phyloP scores from a whole-genome alignment of 2,329 filamentous ascomycete species.

The Paraconiothyrium sp. region DNA sequence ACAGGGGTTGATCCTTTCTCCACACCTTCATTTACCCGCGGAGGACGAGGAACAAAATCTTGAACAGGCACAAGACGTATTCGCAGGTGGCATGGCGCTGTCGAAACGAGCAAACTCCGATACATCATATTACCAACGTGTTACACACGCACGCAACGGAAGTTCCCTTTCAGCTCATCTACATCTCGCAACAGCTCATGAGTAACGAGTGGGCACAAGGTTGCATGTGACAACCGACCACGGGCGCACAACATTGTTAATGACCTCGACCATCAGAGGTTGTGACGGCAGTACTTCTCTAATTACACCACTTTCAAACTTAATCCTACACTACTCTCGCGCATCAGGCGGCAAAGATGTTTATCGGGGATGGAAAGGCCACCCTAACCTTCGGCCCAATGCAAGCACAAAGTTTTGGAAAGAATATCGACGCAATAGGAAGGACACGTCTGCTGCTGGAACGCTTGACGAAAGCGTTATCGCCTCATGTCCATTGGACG shows the following conservation, averaged over 20 bases:
- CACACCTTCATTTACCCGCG: constrained; percentile 23
- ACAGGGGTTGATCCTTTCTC: constrained; percentile 16
- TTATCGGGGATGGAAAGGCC: constrained; percentile 1
- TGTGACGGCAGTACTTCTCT: neutral
- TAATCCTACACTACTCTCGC: constrained; percentile 6
- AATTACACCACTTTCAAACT: neutral
- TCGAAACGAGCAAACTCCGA: constrained; percentile 14
- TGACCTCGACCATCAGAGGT: constrained; percentile 22
- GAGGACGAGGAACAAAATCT: constrained; percentile 12
- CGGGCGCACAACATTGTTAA: constrained; percentile 19
- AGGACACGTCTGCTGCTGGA: constrained; percentile 6
- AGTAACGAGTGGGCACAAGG: constrained; percentile 6
- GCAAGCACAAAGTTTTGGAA: constrained; percentile 10
- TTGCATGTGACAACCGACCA: constrained; percentile 21
- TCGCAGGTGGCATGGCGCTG: constrained; percentile 9
- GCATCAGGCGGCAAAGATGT: constrained; percentile 19
- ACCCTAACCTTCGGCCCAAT: constrained; percentile 9
- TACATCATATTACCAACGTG: constrained; percentile 16
- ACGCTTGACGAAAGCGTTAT: constrained; percentile 22
- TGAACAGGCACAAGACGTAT: constrained; percentile 11
- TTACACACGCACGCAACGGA: constrained; percentile 6
- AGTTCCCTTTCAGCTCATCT: constrained; percentile 2
- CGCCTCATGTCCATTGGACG: constrained; percentile 27
- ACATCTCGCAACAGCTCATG: neutral
- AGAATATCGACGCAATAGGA: constrained; percentile 11